Conservation (phyloP, 129 eudicot genomes). For the Daucus carota region DH1_v3.0 NC_030383.2:3918501-3919000, state of each 20-base stretch:
- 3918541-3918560: not conserved
- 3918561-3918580: not conserved
- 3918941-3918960: constrained; percentile 92
- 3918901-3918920: constrained; percentile 38
- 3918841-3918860: not conserved
- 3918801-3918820: not conserved
- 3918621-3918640: not conserved
- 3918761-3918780: not conserved
- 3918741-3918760: not conserved
- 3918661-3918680: not conserved
- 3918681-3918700: not conserved
- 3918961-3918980: constrained; percentile 71
- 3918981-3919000: constrained; percentile 50
- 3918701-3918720: not conserved
- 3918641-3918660: not conserved
- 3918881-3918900: not conserved
- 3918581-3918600: not conserved
- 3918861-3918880: not conserved
- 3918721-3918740: not conserved
- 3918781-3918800: not conserved
- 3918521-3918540: not conserved
- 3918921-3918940: constrained; percentile 94
- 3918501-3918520: not conserved
- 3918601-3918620: not conserved
- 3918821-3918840: not conserved